phyloP scores from a whole-genome alignment of 768 basidiomycete genomes.

The Mycena capillaripes region DNA sequence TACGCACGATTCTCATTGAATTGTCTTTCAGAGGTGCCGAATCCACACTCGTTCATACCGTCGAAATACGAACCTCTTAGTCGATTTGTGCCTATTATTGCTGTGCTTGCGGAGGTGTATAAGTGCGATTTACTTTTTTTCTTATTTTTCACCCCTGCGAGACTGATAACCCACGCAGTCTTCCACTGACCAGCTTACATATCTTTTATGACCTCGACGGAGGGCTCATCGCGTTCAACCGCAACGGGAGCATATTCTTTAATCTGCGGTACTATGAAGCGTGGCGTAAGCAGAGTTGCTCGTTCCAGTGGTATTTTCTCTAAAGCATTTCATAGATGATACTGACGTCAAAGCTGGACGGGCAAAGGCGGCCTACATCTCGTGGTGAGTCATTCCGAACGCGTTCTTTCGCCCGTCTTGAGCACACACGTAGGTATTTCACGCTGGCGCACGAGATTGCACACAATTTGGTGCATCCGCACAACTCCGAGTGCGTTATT shows the following conservation, averaged over 20 bases:
- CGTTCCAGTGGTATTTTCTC: background rate
- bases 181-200: slow-evolving; percentile 82
- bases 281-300: slow-evolving; percentile 81
- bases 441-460: slow-evolving; percentile 94
- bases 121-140: slow-evolving; percentile 41
- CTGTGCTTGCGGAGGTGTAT: slow-evolving; percentile 78
- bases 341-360: slow-evolving; percentile 68
- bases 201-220: slow-evolving; percentile 90
- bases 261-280: slow-evolving; percentile 89
- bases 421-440: slow-evolving; percentile 75
- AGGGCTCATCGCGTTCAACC: slow-evolving; percentile 93
- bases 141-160: background rate
- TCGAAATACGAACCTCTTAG: slow-evolving; percentile 70
- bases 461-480: slow-evolving; percentile 89
- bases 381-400: slow-evolving; percentile 67
- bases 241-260: slow-evolving; percentile 88
- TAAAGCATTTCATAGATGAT: slow-evolving; percentile 67
- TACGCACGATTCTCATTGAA: background rate
- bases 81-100: slow-evolving; percentile 81
- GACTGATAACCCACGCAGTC: slow-evolving; percentile 36
- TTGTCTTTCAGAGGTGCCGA: slow-evolving; percentile 64
- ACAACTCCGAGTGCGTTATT: slow-evolving; percentile 75
- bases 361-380: slow-evolving; percentile 76
- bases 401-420: background rate
- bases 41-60: slow-evolving; percentile 62